Evolutionary conservation across 2,329 filamentous ascomycete genomes (phyloP).

Genomic region (Penicillium sp.): DNA sequence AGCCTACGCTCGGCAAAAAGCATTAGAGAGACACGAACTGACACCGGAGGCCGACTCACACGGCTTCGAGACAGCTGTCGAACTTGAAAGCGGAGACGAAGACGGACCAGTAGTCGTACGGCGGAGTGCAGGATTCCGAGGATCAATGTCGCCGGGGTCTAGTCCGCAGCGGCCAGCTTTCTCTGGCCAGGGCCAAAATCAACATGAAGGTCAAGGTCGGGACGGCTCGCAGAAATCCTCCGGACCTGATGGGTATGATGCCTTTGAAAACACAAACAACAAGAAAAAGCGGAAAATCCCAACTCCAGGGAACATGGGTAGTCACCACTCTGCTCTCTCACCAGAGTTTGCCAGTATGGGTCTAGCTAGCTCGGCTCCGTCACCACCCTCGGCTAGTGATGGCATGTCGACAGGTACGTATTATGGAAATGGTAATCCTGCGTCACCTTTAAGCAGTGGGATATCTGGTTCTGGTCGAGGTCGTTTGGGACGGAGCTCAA

Average conservation of each 20-base stretch:
- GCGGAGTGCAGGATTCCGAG: conserved; percentile 47
- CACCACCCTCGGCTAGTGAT: conserved; percentile 52
- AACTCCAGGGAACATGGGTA: conserved; percentile 72
- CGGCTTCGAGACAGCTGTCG: conserved; percentile 58
- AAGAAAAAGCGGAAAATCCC: conserved; percentile 99
- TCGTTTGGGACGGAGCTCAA: conserved; percentile 68
- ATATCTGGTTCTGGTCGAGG: conserved; percentile 85
- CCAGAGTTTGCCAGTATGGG: conserved; percentile 68
- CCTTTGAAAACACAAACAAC: conserved; percentile 97
- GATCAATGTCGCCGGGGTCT: conserved; percentile 40
- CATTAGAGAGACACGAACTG: conserved; percentile 43
- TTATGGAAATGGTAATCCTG: conserved; percentile 59
- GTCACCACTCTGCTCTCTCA: conserved; percentile 62
- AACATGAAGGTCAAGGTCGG: neutral
- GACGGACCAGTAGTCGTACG: conserved; percentile 50
- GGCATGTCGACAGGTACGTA: conserved; percentile 55
- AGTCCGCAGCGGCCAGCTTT: conserved; percentile 33
- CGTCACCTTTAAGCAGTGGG: conserved; percentile 64
- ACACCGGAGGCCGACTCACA: conserved; percentile 45
- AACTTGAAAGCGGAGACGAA: conserved; percentile 66
- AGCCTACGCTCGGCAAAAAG: conserved; percentile 51
- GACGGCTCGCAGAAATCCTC: conserved; percentile 54
- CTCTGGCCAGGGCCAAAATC: conserved; percentile 27
- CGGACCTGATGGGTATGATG: conserved; percentile 89
- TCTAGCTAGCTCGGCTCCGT: conserved; percentile 53